Evolutionary conservation across 305 asterid genomes (phyloP).

Genomic region (Fraxinus xanthoxyloides): DNA sequence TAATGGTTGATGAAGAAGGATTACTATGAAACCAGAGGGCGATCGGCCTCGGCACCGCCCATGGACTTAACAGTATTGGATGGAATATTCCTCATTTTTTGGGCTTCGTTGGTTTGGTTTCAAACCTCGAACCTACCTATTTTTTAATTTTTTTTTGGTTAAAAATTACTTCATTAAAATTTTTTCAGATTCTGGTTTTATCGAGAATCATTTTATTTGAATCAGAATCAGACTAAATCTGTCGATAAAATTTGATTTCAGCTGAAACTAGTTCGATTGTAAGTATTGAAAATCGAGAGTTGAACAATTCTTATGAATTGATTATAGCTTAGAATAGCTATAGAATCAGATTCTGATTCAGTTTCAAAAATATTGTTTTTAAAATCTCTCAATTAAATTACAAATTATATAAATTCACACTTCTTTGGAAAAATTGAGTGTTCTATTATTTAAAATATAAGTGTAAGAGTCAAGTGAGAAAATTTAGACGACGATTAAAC

Average conservation of each 20-base stretch:
- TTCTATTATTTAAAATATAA: no score
- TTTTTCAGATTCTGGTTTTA: no score
- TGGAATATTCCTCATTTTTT: not conserved
- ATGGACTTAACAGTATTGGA: not conserved
- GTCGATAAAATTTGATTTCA: not conserved
- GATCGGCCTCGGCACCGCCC: slow-evolving; percentile 6
- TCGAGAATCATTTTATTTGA: not conserved
- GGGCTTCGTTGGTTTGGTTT: not conserved
- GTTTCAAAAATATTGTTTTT: not conserved
- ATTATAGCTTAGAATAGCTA: no score
- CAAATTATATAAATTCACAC: not conserved
- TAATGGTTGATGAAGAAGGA: slow-evolving; percentile 2
- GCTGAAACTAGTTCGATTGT: not conserved
- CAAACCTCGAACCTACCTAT: not conserved
- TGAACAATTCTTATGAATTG: no score
- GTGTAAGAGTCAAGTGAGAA: not conserved
- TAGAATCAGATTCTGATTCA: no score
- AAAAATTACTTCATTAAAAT: no score
- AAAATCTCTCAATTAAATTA: not conserved
- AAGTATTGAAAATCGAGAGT: no score
- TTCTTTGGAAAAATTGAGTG: not conserved
- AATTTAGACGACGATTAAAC: not conserved
- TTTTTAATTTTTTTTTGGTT: no score
- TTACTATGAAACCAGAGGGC: slow-evolving; percentile 18
- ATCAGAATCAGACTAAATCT: no score